Base-by-base conservation (phyloP, 2,329 filamentous ascomycete species). In the Lecanosticta acicola region DNA sequence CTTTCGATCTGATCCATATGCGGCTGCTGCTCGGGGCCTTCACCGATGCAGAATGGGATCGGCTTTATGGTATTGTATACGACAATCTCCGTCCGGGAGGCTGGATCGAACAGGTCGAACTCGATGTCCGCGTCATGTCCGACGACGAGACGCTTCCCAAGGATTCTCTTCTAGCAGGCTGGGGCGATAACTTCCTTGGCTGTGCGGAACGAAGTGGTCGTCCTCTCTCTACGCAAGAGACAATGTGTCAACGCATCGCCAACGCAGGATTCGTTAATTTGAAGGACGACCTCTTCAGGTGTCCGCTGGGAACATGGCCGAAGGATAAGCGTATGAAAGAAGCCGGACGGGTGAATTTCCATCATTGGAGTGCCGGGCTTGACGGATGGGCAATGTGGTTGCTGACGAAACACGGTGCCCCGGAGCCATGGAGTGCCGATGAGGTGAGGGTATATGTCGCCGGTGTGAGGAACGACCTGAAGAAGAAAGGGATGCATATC, bases 401-500 rank as follows among this genome's bases (percentile, higher is more conserved):
- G 41, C 65, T 67, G 48, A 69, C 66, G 16, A 36, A 65, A 8
- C 47, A 49, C 21, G 47, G 47, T 5, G 43, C 42, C 5, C 37
- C 65, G 4, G 47, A 67, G 5, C 65, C 63, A 1, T 72, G 68
- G 69, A 66, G 65, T 3, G 63, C 64, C n/a, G 63, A 66, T 4
- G 66, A 71, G 43, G 66, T 71, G 10, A 64, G 70, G 41, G 68
- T 71, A 14, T 71, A 69, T 43, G 59, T 71, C 16, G 67, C 69
- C 2, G 60, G 66, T 32, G 61, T 71, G 7, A 56, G 68, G 36
- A 67, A 66, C 42, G 58, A 49, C 18, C 33, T 49, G 41, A 46
- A 49, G 43, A 43, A 43, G 33, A 49, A 46, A 16, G 34, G 35
- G 4, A 39, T 49, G 18, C 47, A 49, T 29, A 45, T 49, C 11